phyloP scores from a whole-genome alignment of 768 basidiomycete species.

The Gymnopilus junonius region DNA sequence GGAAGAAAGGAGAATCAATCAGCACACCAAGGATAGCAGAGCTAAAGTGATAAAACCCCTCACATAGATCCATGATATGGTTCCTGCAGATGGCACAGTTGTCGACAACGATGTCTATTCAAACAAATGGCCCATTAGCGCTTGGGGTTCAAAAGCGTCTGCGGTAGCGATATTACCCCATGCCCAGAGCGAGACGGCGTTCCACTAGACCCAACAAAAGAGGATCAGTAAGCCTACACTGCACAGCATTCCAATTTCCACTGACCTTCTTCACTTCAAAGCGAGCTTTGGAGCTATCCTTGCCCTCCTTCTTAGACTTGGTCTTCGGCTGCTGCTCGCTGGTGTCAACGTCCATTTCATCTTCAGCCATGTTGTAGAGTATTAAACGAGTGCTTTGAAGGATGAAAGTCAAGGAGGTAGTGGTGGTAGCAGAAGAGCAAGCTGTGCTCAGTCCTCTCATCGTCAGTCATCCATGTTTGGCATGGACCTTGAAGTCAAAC shows the following conservation, averaged over 20 bases:
- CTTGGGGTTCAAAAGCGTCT: conserved; percentile 5
- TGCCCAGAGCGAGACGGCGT: conserved; percentile 97
- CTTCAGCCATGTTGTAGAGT: conserved; percentile 44
- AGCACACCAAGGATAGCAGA: not conserved
- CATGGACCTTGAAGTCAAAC: not conserved
- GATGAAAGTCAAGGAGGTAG: not conserved
- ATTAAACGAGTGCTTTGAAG: not conserved
- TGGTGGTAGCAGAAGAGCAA: not conserved
- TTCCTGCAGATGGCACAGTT: conserved; percentile 99
- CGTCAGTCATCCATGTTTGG: conserved; percentile 10
- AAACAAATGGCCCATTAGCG: conserved; percentile 14
- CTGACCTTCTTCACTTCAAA: conserved; percentile 99
- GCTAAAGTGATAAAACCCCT: conserved; percentile 32
- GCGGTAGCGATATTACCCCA: conserved; percentile 75
- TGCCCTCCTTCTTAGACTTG: conserved; percentile 56
- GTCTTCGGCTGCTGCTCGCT: conserved; percentile 38
- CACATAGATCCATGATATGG: conserved; percentile 99
- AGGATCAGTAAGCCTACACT: not conserved
- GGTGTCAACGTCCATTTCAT: conserved; percentile 66
- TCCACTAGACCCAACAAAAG: conserved; percentile 70
- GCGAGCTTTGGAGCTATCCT: conserved; percentile 70
- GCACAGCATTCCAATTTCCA: not conserved
- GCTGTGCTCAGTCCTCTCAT: not conserved
- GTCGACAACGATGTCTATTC: conserved; percentile 93
- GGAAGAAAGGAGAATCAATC: not conserved